Base-by-base conservation (phyloP, 371 early-diverging fungal species). In the Rhizomucor miehei region DNA sequence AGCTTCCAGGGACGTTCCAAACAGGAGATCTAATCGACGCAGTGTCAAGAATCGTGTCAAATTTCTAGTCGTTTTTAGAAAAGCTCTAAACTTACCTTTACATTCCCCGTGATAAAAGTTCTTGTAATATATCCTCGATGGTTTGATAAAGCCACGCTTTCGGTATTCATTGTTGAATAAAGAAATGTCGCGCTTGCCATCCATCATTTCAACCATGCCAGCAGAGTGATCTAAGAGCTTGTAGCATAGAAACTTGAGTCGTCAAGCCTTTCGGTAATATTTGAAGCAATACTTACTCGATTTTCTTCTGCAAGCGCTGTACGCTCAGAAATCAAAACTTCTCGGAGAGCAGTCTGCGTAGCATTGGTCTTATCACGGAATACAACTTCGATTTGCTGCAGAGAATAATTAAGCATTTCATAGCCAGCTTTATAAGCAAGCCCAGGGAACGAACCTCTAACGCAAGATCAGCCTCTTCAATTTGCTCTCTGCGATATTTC, bases 1-100 rank as follows among this genome's bases (percentile, higher is more conserved):
- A 16, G 70, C 69, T 12, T 66, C 51, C 36, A 88, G 61, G 0
- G 77, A 73, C 17, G 69, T 67, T 39, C 86, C 86, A 71, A 85
- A 88, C 0, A 84, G 57, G 25, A 85, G 62, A 58, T 85, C 73
- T 73, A 48, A 39, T 37, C n/a, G 23, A 11, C 21, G 10, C 10
- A 24, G 5, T 25, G 13, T 24, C 10, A 40, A 29, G 2, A 8
- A 29, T 38, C 14, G 6, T 17, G 3, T 4, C 17, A 24, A 41
- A 39, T 23, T 50, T 37, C 11, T 48, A 23, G n/a, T 19, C 11
- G 14, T 21, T 9, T 34, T 20, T 35, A n/a, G n/a, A n/a, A 39
- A 14, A 25, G 17, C 16, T 21, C 14, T 43, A 41, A 17, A 20
- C 35, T 46, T 66, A 67, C 73, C 67, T 51, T 70, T 75, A 52